Base-by-base conservation (phyloP, 2,329 filamentous ascomycete genomes). In the Fusarium beomiforme region DNA sequence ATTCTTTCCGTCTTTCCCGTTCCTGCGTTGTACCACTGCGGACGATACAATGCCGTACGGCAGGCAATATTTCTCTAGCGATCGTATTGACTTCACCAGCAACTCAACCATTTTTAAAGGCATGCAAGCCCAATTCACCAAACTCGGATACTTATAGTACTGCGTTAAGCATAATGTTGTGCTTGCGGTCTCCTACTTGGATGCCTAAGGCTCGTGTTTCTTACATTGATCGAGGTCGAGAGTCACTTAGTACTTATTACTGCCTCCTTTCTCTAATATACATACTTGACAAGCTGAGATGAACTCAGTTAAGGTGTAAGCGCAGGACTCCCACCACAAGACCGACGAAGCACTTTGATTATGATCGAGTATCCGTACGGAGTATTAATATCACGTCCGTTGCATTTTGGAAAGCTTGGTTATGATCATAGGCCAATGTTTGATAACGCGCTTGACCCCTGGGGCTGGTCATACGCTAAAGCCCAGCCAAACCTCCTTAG, bases 1-100 rank as follows among this genome's bases (percentile, higher is more conserved):
- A 21, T 63, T 56, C 41, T 51, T 60, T 67, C 67, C 56, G 56
- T 69, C 46, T 54, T 62, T 64, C 57, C 61, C 56, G 68, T 64
- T 41, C 69, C 65, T 70, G 59, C 49, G 39, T 57, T 39, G 56
- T 65, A 39, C 34, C 69, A 60, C 69, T 43, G 13, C 21, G 51
- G 57, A 34, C 31, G 41, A 50, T 65, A 50, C 29, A 36, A n/a
- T 33, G 55, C n/a, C 37, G 26, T 44, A 42, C 57, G 13, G 33
- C 33, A 58, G 19, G 23, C 26, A 36, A 60, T 31, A 29, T 34
- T 54, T 34, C 54, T 53, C 23, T 16, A 59, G 19, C 24, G 26
- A 42, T 51, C 49, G 55, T 43, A 41, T 53, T 49, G 36, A 46
- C 57, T 47, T 43, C 49, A 8, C 41, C 44, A 39, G 64, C 41